A percentile compares a stretch with the other conserved stretches of the same genome.
phyloP scores from a whole-genome alignment of 2,329 filamentous ascomycete species.

The Cercospora sp. region DNA sequence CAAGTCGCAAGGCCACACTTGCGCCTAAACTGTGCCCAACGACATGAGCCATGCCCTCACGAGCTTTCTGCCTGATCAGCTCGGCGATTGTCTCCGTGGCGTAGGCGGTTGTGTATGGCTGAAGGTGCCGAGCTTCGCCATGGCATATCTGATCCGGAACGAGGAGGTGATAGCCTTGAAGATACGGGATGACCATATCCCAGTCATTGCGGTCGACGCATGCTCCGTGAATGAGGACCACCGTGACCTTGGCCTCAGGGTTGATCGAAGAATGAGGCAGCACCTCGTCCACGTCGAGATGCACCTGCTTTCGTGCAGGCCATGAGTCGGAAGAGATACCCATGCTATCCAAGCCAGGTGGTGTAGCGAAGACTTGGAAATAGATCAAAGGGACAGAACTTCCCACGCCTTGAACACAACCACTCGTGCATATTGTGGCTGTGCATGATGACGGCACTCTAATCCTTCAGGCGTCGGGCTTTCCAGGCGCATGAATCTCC shows the following conservation, averaged over 20 bases:
- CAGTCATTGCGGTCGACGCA: slow-evolving; percentile 25
- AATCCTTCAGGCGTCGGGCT: not conserved
- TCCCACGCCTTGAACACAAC: not conserved
- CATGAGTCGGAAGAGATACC: not conserved
- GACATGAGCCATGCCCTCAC: slow-evolving; percentile 27
- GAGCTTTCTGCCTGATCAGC: slow-evolving; percentile 26
- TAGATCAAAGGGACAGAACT: not conserved
- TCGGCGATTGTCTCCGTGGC: slow-evolving; percentile 27
- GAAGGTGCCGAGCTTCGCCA: slow-evolving; percentile 24
- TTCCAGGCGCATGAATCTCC: slow-evolving; percentile 10
- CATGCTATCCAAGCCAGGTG: not conserved
- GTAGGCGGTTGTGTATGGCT: slow-evolving; percentile 26
- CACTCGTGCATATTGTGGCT: slow-evolving; percentile 1
- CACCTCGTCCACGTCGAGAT: not conserved
- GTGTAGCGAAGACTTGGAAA: not conserved
- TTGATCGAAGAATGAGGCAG: slow-evolving; percentile 19
- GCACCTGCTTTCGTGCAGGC: not conserved
- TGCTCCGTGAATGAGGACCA: slow-evolving; percentile 33
- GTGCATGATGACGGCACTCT: not conserved
- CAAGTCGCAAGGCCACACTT: slow-evolving; percentile 29
- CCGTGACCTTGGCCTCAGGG: slow-evolving; percentile 16
- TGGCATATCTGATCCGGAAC: slow-evolving; percentile 31
- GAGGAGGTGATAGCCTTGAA: slow-evolving; percentile 30
- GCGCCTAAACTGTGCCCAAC: slow-evolving; percentile 34
- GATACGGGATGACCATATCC: slow-evolving; percentile 28